Base-by-base conservation (phyloP, 2,329 filamentous ascomycete species). In the Aspergillus calidoustus region DNA sequence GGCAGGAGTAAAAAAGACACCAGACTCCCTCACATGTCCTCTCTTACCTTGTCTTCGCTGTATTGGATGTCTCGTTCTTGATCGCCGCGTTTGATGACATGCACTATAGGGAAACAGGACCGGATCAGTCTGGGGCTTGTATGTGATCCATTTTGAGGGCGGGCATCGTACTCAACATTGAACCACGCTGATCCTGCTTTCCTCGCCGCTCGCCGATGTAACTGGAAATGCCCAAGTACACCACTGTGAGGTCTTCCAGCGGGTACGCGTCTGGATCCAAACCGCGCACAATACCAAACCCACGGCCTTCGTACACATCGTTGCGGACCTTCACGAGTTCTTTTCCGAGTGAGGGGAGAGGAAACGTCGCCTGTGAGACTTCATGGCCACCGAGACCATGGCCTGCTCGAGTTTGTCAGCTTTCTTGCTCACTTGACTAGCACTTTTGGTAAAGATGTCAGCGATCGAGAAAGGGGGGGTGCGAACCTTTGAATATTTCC, bases 151-250 rank as follows among this genome's bases (percentile, higher is more conserved):
- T 25, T 19, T 3, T 44, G 13, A 30, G 6, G 23, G 23, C 31
- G n/a, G 11, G 8, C 7, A 44, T n/a, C 51, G 17, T 58, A 62
- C 60, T 62, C 60, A 62, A 43, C 60, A 62, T 62, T 43, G 60
- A 62, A 46, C 60, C 60, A 8, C 60, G 54, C 34, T 62, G 60
- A 30, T 62, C 60, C 19, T 62, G 60, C 22, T 62, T 62, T 17
- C 60, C 60, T 25, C 60, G 60, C 46, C 60, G 30, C 34, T 58
- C 60, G 44, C 60, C 60, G 49, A 62, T 55, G 50, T 62, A 62
- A 50, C 60, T 62, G 31, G 60, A 62, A 31, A 62, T 62, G 28
- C 60, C 60, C 50, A 62, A 13, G 19, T 62, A 62, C 51, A 62
- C 55, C 44, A 57, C 54, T 15, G 60, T 62, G 50, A 62, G 60